phyloP scores from a whole-genome alignment of 2,329 filamentous ascomycete species.

The Dendrostoma leiphaemia region DNA sequence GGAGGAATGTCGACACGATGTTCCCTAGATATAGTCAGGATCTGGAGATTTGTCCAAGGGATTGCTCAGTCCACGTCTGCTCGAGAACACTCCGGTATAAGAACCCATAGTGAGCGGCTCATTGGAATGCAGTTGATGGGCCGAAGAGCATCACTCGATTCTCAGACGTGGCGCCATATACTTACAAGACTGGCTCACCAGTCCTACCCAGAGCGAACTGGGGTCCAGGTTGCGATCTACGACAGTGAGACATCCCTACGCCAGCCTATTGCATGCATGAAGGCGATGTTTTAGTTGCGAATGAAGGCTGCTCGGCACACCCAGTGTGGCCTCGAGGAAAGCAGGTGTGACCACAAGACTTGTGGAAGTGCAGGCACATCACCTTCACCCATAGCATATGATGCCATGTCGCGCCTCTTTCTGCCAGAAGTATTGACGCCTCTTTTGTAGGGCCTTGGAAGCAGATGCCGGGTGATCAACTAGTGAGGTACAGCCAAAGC shows the following conservation, averaged over 20 bases:
- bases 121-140: slow-evolving; percentile 17
- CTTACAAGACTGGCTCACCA: slow-evolving; percentile 11
- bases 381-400: neutral
- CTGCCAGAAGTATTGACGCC: neutral
- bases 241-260: slow-evolving; percentile 19
- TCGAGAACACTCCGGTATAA: slow-evolving; percentile 16
- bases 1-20: slow-evolving; percentile 10
- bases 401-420: neutral
- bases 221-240: no score
- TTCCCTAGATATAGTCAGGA: slow-evolving; percentile 10
- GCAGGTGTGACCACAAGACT: no score
- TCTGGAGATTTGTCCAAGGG: slow-evolving; percentile 3
- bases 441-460: neutral
- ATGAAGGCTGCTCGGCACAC: neutral
- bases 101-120: slow-evolving; percentile 12
- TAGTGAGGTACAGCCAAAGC: neutral
- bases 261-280: slow-evolving; percentile 21
- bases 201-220: no score
- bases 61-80: slow-evolving; percentile 6
- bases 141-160: slow-evolving; percentile 16
- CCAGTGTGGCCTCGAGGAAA: neutral
- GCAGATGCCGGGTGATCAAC: neutral
- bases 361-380: neutral
- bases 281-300: slow-evolving; percentile 18
- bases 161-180: slow-evolving; percentile 17